These are phyloP conservation scores for Scedosporium apiospermum DNA, from an alignment of 2,329 filamentous ascomycete genomes.

Conservation along the genomic window DNA sequence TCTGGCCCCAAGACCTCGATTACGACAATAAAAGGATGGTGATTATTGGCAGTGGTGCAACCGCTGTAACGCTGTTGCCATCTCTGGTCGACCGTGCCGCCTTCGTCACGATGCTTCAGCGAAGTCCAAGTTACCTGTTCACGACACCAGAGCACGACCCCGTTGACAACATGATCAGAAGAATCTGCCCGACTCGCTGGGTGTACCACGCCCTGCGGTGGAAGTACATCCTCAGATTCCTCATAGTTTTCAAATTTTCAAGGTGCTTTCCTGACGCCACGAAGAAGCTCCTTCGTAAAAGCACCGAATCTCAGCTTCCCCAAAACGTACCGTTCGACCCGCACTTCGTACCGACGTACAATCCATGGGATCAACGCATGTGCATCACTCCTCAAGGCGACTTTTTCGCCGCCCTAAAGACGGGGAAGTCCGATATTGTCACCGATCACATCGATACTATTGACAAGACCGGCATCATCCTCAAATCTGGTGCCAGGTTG, in stretches of 20 bases:
- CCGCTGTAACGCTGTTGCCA: constrained; percentile 68
- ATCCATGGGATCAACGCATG: constrained; percentile 65
- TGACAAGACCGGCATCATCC: constrained; percentile 35
- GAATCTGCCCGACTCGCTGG: constrained; percentile 36
- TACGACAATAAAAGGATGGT: constrained; percentile 59
- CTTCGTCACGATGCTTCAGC: constrained; percentile 70
- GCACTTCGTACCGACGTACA: constrained; percentile 56
- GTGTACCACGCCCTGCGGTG: constrained; percentile 37
- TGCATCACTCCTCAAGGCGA: constrained; percentile 54
- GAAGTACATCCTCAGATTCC: constrained; percentile 35
- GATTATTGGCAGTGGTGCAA: constrained; percentile 70
- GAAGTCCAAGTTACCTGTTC: constrained; percentile 63
- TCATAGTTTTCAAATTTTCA: constrained; percentile 41
- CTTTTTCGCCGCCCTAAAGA: constrained; percentile 41
- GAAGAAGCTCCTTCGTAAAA: constrained; percentile 25
- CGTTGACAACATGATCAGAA: constrained; percentile 26
- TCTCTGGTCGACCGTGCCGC: constrained; percentile 54
- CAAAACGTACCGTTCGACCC: constrained; percentile 41
- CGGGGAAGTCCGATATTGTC: constrained; percentile 34
- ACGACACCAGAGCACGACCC: constrained; percentile 34
- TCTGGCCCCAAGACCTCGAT: constrained; percentile 63
- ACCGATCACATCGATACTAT: constrained; percentile 44
- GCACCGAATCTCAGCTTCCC: constrained; percentile 44
- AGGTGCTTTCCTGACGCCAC: constrained; percentile 7
- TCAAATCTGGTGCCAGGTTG: constrained; percentile 27